phyloP scores from a whole-genome alignment of 306 rosid genomes.

The Vachellia collinsii region DNA sequence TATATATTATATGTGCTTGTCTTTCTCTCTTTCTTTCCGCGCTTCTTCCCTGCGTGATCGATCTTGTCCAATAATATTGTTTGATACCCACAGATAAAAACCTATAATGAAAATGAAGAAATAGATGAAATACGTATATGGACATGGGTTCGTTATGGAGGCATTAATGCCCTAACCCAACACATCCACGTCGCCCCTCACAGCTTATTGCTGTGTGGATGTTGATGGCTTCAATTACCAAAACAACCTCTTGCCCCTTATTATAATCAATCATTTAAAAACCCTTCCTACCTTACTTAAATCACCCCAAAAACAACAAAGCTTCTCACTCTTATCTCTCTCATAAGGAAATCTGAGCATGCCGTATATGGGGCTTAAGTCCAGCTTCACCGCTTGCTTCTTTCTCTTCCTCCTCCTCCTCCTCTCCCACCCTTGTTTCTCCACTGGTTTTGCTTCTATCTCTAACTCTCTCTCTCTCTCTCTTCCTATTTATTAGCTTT shows the following conservation, averaged over 20 bases:
- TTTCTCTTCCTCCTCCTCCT: conserved; percentile 47
- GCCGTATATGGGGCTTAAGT: conserved; percentile 62
- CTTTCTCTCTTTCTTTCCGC: not conserved
- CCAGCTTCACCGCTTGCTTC: conserved; percentile 43
- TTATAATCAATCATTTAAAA: conserved; percentile 28
- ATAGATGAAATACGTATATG: not conserved
- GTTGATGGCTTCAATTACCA: conserved; percentile 49
- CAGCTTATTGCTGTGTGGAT: conserved; percentile 66
- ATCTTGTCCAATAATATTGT: not conserved
- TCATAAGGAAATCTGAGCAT: conserved; percentile 15
- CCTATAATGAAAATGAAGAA: not conserved
- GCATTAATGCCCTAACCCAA: conserved; percentile 63
- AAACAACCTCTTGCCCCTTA: conserved; percentile 24
- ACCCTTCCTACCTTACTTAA: conserved; percentile 25
- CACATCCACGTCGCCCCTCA: conserved; percentile 49
- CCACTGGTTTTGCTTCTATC: conserved; percentile 48
- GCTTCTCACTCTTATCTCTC: not conserved
- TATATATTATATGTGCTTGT: not conserved
- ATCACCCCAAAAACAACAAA: conserved; percentile 6
- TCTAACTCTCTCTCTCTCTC: not conserved
- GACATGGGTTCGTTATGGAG: conserved; percentile 29
- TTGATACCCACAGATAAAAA: not conserved
- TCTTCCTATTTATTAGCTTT: not conserved
- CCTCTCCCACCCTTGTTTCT: conserved; percentile 46
- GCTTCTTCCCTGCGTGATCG: not conserved